Evolutionary conservation across 768 basidiomycete genomes (phyloP).

Genomic region (Boletus fagicola): DNA sequence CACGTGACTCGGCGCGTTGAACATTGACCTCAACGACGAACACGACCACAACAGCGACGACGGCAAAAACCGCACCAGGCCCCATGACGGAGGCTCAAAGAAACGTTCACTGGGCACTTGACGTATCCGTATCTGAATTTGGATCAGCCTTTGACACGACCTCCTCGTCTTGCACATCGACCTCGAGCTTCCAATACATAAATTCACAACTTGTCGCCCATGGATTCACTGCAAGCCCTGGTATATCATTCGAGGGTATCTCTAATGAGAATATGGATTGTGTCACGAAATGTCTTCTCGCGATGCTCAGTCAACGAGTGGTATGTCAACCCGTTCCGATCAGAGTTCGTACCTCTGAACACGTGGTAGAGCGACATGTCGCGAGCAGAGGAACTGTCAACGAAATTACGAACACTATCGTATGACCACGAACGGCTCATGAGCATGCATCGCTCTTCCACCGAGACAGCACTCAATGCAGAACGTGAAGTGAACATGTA

Average conservation of each 20-base stretch:
- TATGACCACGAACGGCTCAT: conserved; percentile 80
- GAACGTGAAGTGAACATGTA: conserved; percentile 76
- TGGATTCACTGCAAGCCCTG: conserved; percentile 65
- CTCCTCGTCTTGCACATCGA: conserved; percentile 47
- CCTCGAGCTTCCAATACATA: conserved; percentile 71
- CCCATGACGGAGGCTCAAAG: not conserved
- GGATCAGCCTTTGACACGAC: conserved; percentile 45
- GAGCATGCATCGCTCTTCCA: conserved; percentile 58
- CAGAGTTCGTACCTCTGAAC: conserved; percentile 14
- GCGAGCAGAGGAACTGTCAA: conserved; percentile 70
- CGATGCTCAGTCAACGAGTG: conserved; percentile 72
- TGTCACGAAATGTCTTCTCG: conserved; percentile 71
- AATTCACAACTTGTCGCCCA: conserved; percentile 82
- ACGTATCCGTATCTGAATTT: conserved; percentile 42
- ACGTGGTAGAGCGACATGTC: conserved; percentile 65
- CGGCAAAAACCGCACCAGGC: conserved; percentile 4
- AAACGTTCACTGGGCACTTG: conserved; percentile 52
- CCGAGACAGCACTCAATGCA: conserved; percentile 63
- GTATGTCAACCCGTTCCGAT: conserved; percentile 43
- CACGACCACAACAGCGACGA: conserved; percentile 12
- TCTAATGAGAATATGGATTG: conserved; percentile 52
- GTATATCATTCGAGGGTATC: conserved; percentile 66
- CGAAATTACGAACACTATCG: conserved; percentile 70
- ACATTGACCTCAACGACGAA: conserved; percentile 15
- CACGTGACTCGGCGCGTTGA: conserved; percentile 34